phyloP scores from a whole-genome alignment of 1,284 basidiomycete genomes.

The Boletus sp. region DNA sequence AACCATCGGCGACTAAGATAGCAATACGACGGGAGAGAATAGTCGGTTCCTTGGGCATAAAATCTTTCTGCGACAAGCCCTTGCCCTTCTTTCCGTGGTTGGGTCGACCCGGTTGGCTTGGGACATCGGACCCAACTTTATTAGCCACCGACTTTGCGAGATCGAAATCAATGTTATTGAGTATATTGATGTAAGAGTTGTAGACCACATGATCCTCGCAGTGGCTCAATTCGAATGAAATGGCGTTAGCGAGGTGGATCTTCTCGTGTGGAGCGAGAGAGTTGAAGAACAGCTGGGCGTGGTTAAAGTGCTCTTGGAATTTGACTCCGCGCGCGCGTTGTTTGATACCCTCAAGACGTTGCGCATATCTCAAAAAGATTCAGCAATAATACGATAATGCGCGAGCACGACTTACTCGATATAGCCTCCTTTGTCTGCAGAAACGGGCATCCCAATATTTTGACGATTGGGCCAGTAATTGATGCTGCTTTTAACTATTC shows the following conservation, averaged over 20 bases:
- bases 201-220: constrained; percentile 73
- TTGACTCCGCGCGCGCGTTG: constrained; percentile 66
- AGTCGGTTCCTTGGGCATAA: constrained; percentile 57
- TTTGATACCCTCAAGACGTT: constrained; percentile 59
- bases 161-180: constrained; percentile 67
- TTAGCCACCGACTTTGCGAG: constrained; percentile 63
- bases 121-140: constrained; percentile 58
- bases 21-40: constrained; percentile 68
- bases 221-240: constrained; percentile 77
- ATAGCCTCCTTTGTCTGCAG: constrained; percentile 54
- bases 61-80: constrained; percentile 59
- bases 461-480: constrained; percentile 79
- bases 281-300: constrained; percentile 78
- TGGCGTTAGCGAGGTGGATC: constrained; percentile 58
- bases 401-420: constrained; percentile 40
- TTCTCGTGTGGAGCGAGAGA: constrained; percentile 66
- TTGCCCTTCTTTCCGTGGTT: constrained; percentile 57
- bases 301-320: constrained; percentile 68
- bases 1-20: constrained; percentile 72
- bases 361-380: constrained; percentile 37
- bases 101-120: constrained; percentile 41
- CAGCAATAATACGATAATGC: neutral
- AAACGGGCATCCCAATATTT: constrained; percentile 47
- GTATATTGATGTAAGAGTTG: constrained; percentile 57
- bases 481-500: constrained; percentile 55